Evolutionary conservation across 2,329 filamentous ascomycete species (phyloP).

Genomic region (Colletotrichum acutatum): DNA sequence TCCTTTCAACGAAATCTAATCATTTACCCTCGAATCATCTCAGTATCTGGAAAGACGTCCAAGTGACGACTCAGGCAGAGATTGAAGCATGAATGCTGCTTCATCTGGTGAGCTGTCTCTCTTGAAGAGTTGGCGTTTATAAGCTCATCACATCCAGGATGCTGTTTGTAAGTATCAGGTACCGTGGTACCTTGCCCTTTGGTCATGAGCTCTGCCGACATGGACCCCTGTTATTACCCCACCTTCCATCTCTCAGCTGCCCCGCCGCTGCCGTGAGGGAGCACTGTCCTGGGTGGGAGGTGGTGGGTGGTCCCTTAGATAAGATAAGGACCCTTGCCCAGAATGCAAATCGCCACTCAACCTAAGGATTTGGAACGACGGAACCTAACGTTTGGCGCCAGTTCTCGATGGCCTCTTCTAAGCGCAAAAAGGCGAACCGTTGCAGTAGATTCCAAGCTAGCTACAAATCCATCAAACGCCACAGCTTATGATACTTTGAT

Average conservation of each 20-base stretch:
- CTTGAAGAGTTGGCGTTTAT: neutral
- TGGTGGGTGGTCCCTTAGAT: conserved; percentile 8
- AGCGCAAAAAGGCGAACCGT: neutral
- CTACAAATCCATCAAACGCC: neutral
- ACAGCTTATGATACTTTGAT: neutral
- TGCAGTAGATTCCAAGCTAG: neutral
- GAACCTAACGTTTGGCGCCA: conserved; percentile 7
- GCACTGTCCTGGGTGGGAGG: no score
- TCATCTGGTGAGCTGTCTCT: no score
- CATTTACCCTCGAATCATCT: no score
- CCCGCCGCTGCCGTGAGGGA: neutral
- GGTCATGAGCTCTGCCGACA: neutral
- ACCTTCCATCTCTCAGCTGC: neutral
- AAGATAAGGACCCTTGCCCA: conserved; percentile 35
- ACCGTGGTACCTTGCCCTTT: neutral
- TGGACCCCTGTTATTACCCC: conserved; percentile 17
- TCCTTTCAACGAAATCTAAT: no score
- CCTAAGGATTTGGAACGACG: neutral
- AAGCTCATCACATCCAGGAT: neutral
- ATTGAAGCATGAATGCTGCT: no score
- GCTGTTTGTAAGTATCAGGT: neutral
- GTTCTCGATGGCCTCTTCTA: conserved; percentile 5
- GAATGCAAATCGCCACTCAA: conserved; percentile 29
- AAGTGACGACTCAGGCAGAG: no score
- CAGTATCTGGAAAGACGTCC: no score